Evolutionary conservation across 139 green algal genomes (phyloP).

Genomic region (Chlorella ohadii): DNA sequence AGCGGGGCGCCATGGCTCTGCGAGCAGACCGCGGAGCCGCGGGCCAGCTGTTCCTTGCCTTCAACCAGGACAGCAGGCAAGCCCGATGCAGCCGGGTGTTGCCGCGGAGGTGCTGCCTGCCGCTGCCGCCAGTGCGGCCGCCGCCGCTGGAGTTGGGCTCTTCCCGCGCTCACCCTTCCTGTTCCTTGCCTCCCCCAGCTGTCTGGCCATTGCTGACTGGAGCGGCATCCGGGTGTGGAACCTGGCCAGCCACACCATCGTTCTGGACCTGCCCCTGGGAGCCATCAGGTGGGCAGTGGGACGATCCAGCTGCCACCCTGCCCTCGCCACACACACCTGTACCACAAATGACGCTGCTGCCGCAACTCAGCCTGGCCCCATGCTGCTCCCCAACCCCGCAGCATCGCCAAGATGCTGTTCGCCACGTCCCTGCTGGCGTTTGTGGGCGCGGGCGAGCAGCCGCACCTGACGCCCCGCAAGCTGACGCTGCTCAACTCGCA

Average conservation of each 20-base stretch:
- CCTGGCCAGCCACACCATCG: constrained; percentile 57
- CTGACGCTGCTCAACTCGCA: constrained; percentile 83
- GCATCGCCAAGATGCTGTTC: constrained; percentile 85
- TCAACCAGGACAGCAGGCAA: constrained; percentile 73
- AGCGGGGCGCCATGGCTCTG: constrained; percentile 9
- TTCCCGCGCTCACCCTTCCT: no score
- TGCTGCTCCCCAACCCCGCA: constrained; percentile 43
- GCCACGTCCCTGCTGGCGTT: constrained; percentile 83
- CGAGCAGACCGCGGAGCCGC: constrained; percentile 20
- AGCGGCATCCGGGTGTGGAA: constrained; percentile 75
- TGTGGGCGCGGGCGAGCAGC: constrained; percentile 83
- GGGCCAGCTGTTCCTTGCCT: constrained; percentile 57
- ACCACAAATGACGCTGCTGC: background rate
- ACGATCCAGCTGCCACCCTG: background rate
- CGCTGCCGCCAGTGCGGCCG: background rate
- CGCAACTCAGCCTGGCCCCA: background rate
- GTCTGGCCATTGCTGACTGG: constrained; percentile 62
- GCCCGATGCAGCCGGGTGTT: background rate
- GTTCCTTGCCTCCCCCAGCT: no score
- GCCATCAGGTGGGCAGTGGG: constrained; percentile 60
- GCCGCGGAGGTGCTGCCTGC: no score
- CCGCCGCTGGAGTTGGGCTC: background rate
- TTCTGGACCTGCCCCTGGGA: constrained; percentile 62
- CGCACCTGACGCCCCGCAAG: constrained; percentile 76
- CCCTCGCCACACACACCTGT: background rate